Evolutionary conservation across 148 eudicot genomes (phyloP).

Genomic region (Polygonum maritimum): DNA sequence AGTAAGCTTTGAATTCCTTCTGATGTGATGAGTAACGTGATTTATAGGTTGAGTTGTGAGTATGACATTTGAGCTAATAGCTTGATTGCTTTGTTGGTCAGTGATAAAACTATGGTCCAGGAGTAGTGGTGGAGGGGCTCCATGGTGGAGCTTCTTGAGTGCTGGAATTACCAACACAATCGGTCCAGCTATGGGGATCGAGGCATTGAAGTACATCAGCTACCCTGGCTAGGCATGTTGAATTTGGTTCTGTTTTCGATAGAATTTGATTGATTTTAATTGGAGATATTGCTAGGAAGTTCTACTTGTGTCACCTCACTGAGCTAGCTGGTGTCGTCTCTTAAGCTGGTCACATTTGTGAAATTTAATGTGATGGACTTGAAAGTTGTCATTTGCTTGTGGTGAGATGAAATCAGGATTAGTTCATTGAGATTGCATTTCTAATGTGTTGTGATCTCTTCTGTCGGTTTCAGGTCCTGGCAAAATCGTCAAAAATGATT

Average conservation of each 20-base stretch:
- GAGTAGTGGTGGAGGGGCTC: conserved; percentile 67
- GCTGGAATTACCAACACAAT: conserved; percentile 95
- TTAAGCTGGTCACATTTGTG: not conserved
- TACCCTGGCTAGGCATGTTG: conserved; percentile 82
- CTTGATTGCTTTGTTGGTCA: conserved; percentile 13
- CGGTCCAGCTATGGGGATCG: conserved; percentile 99
- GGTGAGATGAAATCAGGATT: not conserved
- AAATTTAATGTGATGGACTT: not conserved
- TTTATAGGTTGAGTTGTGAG: not conserved
- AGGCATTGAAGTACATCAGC: conserved; percentile 89
- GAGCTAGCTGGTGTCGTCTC: not conserved
- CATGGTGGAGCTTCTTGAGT: conserved; percentile 99
- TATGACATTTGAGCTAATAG: not conserved
- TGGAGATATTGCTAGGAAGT: not conserved
- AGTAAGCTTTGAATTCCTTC: conserved; percentile 42
- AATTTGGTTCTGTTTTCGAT: not conserved
- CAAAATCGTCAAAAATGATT: conserved; percentile 96
- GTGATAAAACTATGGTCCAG: conserved; percentile 79
- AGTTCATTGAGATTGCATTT: not conserved
- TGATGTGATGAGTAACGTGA: not conserved
- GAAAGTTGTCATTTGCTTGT: not conserved
- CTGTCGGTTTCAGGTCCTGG: conserved; percentile 65
- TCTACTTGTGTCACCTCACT: not conserved
- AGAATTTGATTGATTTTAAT: not conserved
- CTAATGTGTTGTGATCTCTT: not conserved